A percentile compares a stretch with the other conserved stretches of the same genome.
These are phyloP conservation scores for Phytophthora capsici DNA, from an alignment of 352 stramenopile genomes.

Conservation along the genomic window DNA sequence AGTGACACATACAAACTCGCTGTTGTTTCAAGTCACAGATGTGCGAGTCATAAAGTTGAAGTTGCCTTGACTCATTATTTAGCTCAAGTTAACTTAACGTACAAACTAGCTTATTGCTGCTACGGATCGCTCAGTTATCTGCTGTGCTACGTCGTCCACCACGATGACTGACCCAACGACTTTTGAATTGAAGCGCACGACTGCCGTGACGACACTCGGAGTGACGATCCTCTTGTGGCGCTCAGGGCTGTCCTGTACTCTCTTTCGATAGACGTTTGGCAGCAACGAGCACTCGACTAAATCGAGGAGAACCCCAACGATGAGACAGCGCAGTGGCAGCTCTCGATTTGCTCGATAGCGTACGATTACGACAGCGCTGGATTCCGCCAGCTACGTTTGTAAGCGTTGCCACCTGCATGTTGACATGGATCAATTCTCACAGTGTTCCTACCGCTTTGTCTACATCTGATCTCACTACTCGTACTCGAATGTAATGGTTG, in stretches of 20 bases:
- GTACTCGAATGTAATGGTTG: constrained; percentile 6
- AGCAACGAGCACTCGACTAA: constrained; percentile 15
- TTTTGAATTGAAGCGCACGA: constrained; percentile 17
- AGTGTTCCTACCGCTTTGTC: constrained; percentile 2
- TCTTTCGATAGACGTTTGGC: constrained; percentile 14
- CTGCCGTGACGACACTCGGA: constrained; percentile 9
- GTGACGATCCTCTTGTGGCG: constrained; percentile 6
- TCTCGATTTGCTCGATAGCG: constrained; percentile 16
- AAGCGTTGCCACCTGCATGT: not conserved
- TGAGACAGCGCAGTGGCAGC: constrained; percentile 7
- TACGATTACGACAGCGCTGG: constrained; percentile 12
- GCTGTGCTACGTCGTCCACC: not conserved
- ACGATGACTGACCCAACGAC: not conserved
- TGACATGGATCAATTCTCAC: not conserved
- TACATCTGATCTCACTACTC: constrained; percentile 26
- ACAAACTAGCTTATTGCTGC: no score
- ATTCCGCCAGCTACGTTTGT: constrained; percentile 1
- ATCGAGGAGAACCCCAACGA: constrained; percentile 12
- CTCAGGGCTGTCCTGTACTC: not conserved
- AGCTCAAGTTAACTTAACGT: not conserved
- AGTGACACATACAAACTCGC: constrained; percentile 1
- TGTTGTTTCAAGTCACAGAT: constrained; percentile 1
- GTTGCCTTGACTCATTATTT: constrained; percentile 4
- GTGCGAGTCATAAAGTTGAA: constrained; percentile 24
- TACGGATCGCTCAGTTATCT: not conserved